Percentiles rank a stretch among this genome's conserved stretches.
Conservation (phyloP, 495 filamentous ascomycete species). For the Penicillium herquei region DNA sequence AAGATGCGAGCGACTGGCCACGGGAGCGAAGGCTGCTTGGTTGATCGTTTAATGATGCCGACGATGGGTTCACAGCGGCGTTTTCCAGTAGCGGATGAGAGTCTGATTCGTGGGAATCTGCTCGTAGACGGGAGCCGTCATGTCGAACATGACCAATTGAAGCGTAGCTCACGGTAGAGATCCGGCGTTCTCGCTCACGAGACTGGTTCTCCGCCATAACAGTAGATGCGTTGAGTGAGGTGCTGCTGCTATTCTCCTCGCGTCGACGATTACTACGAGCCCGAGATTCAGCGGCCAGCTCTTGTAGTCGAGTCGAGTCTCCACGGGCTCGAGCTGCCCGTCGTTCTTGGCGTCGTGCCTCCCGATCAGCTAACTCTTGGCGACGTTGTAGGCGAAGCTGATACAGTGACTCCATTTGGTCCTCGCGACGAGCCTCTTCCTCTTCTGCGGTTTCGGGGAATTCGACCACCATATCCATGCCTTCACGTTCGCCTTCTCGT, state of each 20-base stretch:
- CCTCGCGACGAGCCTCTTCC: conserved; percentile 78
- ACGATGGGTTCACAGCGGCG: conserved; percentile 48
- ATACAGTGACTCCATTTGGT: conserved; percentile 90
- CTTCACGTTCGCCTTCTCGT: conserved; percentile 85
- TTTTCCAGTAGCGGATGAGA: conserved; percentile 69
- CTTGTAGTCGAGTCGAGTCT: conserved; percentile 60
- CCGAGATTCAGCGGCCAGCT: conserved; percentile 50
- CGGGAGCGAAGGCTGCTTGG: conserved; percentile 29
- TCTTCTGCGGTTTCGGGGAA: conserved; percentile 70
- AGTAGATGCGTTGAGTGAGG: conserved; percentile 26
- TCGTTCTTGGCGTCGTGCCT: conserved; percentile 63
- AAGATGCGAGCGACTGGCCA: conserved; percentile 35
- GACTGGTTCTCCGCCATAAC: conserved; percentile 64
- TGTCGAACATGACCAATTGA: conserved; percentile 82
- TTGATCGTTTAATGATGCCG: conserved; percentile 22
- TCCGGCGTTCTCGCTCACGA: conserved; percentile 67
- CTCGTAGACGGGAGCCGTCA: conserved; percentile 83
- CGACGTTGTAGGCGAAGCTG: conserved; percentile 81
- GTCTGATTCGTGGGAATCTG: conserved; percentile 77
- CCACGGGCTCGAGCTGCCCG: conserved; percentile 69
- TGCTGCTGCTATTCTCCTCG: conserved; percentile 29
- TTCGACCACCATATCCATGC: conserved; percentile 90
- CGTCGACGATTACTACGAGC: conserved; percentile 23
- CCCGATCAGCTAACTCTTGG: conserved; percentile 70
- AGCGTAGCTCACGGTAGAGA: conserved; percentile 83